Base-by-base conservation (phyloP, 1,284 basidiomycete species). In the Malassezia obtusa region DNA sequence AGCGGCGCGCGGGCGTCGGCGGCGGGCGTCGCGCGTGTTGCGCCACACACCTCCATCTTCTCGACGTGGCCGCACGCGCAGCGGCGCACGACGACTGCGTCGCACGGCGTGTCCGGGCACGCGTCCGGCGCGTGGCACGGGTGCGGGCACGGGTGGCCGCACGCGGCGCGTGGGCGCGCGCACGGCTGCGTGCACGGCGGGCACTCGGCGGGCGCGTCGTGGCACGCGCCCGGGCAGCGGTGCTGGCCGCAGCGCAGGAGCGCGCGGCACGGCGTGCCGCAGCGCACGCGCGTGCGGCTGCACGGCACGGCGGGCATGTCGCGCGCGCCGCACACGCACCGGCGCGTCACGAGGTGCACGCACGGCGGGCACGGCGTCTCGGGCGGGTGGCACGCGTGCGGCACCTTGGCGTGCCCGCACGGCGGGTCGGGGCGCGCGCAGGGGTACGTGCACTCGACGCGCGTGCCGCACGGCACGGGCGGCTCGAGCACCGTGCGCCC, bases 401-500 rank as follows among this genome's bases (percentile, higher is more conserved):
- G 62, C 36, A 64, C 49, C 50, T 67, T 65, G 26, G 69, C 67
- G 48, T 73, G 71, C 15, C 69, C 69, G 43, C 70, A 73, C n/a
- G 55, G 41, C 4, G 69, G 68, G 15, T 60, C 55, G 4, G 66
- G 62, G 15, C 67, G 57, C 1, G 63, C 47, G 50, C 71, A 73
- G 2, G 71, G 67, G 48, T 72, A 68, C 46, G 64, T 62, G 58
- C 71, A 73, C 11, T 50, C 45, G 19, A 72, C 56, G 37, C 57
- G 46, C 4, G 68, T 65, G 25, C 69, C 67, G 47, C 71, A 73
- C 2, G 68, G 67, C 28, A 73, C 66, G 4, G 71, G 71, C 25
- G 71, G 71, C 45, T 73, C 71, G 15, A 73, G 36, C 7, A 72
- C 64, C 0, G 69, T 73, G 22, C 70, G 59, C 11, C 69, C 69